Base-by-base conservation (phyloP, 768 basidiomycete species). In the Russula lepida region DNA sequence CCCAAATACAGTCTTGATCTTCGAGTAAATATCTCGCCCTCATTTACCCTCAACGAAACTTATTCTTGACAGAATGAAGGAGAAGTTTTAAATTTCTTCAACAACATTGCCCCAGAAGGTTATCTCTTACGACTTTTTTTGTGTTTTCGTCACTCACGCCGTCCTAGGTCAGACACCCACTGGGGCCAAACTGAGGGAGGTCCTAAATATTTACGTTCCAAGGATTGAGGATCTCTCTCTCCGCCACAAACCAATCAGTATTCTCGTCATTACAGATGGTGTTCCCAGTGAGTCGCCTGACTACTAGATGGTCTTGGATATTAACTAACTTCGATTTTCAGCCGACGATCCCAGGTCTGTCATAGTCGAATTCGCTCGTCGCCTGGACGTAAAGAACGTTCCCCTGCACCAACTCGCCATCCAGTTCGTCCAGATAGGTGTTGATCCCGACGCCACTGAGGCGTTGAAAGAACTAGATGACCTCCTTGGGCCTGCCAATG, bases 341-440 rank as follows among this genome's bases (percentile, higher is more conserved):
- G 68, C 65, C 43, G 69, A 69, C 37, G 69, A 68, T 8, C 68
- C 68, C 19, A 50, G 50, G 30, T 32, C 49, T 15, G 64, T 66
- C 6, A 68, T 69, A 41, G 47, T 68, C 11, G 48, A 62, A 5
- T 59, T 51, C 8, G 69, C 69, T 8, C 59, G 63, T n/a, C 62
- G 65, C 62, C 68, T 76, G 17, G 75, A 76, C 54, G 54, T 57
- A 21, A 69, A 66, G 2, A 67, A 70, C 23, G 71, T 69, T 51
- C 72, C 74, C 1, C 59, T 71, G 37, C 68, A 68, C 37, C 71
- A 74, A 65, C 62, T 76, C 12, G 71, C 74, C 21, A 63, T 75
- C 15, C 74, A 76, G 48, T 75, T 79, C 49, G 66, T 79, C 15
- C 77, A 77, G 67, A 75, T 78, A 25, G 77, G 77, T 0, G 65